These are phyloP conservation scores for Rhynchospora tenuis DNA, from an alignment of 176 grass and related monocot species.

Conservation along the genomic window DNA sequence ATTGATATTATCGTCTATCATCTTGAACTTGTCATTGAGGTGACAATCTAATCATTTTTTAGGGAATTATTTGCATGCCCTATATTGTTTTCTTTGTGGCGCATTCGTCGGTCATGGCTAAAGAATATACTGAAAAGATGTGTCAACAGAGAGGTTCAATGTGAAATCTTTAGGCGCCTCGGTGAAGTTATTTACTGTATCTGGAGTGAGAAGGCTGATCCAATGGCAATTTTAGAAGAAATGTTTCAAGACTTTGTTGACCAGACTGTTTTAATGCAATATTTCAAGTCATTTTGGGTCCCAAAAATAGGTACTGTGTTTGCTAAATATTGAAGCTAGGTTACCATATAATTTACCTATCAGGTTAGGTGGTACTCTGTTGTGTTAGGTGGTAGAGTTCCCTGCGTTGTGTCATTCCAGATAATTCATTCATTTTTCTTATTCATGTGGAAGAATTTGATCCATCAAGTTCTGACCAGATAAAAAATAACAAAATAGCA, in stretches of 20 bases:
- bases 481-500: background rate
- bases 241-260: conserved; percentile 91
- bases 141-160: conserved; percentile 53
- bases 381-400: background rate
- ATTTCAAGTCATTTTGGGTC: conserved; percentile 90
- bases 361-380: background rate
- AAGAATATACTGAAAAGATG: conserved; percentile 88
- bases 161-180: conserved; percentile 58
- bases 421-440: background rate
- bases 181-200: conserved; percentile 67
- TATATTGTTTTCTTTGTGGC: conserved; percentile 77
- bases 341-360: background rate
- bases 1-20: background rate
- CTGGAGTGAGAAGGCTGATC: conserved; percentile 48
- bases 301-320: conserved; percentile 73
- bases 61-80: conserved; percentile 73
- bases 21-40: conserved; percentile 2
- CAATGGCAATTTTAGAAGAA: conserved; percentile 53
- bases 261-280: conserved; percentile 63
- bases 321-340: background rate
- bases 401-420: background rate
- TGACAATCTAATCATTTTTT: conserved; percentile 8
- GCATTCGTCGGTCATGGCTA: conserved; percentile 76
- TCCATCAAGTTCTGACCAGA: background rate
- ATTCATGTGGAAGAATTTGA: conserved; percentile 16